Evolutionary conservation across 1,139 yeast species (phyloP).

Genomic region (Yamadazyma triangularis): DNA sequence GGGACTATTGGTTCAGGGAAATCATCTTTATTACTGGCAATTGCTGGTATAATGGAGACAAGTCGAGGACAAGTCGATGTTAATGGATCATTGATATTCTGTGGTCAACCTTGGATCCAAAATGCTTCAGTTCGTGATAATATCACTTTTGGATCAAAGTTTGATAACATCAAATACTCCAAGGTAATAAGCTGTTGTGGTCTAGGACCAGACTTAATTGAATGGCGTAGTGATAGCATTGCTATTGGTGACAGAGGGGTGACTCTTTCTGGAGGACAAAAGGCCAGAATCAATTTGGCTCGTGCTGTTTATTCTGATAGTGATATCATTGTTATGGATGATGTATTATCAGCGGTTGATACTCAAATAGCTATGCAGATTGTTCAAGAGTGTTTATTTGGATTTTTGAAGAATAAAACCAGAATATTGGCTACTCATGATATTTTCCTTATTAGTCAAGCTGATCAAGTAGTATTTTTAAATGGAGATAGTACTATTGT

Average conservation of each 20-base stretch:
- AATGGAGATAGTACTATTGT: slow-evolving; percentile 38
- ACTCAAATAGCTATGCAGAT: slow-evolving; percentile 46
- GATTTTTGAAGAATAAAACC: slow-evolving; percentile 31
- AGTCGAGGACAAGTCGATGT: slow-evolving; percentile 33
- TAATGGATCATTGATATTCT: slow-evolving; percentile 37
- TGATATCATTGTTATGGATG: slow-evolving; percentile 41
- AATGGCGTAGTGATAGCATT: slow-evolving; percentile 43
- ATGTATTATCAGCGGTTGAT: slow-evolving; percentile 47
- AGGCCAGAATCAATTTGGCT: slow-evolving; percentile 44
- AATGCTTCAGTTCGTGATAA: slow-evolving; percentile 39
- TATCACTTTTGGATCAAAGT: slow-evolving; percentile 29
- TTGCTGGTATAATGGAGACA: slow-evolving; percentile 54
- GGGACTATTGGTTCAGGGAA: slow-evolving; percentile 76
- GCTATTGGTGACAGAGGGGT: slow-evolving; percentile 49
- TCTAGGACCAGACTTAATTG: slow-evolving; percentile 31
- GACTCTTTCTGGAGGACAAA: slow-evolving; percentile 47
- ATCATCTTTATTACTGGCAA: slow-evolving; percentile 50
- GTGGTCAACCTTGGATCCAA: slow-evolving; percentile 52
- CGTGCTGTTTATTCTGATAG: slow-evolving; percentile 39
- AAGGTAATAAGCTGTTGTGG: slow-evolving; percentile 34
- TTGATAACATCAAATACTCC: slow-evolving; percentile 23
- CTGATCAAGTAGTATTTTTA: slow-evolving; percentile 37
- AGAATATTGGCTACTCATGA: slow-evolving; percentile 47
- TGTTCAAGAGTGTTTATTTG: slow-evolving; percentile 35
- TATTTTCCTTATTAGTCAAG: slow-evolving; percentile 36